Base-by-base conservation (phyloP, 257 asterid genomes). In the Nemophila menziesii region DNA sequence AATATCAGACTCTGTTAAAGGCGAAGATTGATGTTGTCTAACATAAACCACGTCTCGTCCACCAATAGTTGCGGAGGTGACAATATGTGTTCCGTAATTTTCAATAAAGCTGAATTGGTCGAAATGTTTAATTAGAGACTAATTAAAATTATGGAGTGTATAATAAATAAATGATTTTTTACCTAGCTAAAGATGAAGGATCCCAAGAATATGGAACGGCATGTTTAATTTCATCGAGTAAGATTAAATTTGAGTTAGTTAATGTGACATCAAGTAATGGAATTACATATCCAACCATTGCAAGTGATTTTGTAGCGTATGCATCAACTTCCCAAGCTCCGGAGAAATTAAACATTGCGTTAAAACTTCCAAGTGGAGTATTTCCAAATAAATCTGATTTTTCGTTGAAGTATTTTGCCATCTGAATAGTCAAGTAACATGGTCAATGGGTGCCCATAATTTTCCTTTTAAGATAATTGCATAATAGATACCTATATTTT, bases 191-290 rank as follows among this genome's bases (percentile, higher is more conserved):
- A 44, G 96, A 73, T 56, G 94, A 69, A 19, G 99, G 92, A 68
- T 90, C 94, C 99, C 99, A 90, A 56, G 92, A 63, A 73, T 77
- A 90, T 8, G 99, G 96, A 71, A 90, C 92, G 2, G 96, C 89
- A 24, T 67, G 83, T 68, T 68, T 81, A 54, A 90, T 62, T 61
- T 85, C 94, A 51, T 85, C 94, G 0, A 49, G 69, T 62, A 85
- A 63, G 59, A 71, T 57, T 49, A 79, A 60, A 55, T 81, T 54
- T 8, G 58, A 14, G 23, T 69, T 85, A 13, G 65, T 65, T 44
- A 90, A 56, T 60, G 68, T 43, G 61, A 85, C 83, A 21, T 43
- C 57, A 42, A 62, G 77, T 38, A 90, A 66, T 11, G 96, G 77
- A 53, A 81, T 73, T 48, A 73, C 34, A 21, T 63, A 70, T 56